Conservation (phyloP, 139 green algal species). For the Nannochloris sp. region DNA sequence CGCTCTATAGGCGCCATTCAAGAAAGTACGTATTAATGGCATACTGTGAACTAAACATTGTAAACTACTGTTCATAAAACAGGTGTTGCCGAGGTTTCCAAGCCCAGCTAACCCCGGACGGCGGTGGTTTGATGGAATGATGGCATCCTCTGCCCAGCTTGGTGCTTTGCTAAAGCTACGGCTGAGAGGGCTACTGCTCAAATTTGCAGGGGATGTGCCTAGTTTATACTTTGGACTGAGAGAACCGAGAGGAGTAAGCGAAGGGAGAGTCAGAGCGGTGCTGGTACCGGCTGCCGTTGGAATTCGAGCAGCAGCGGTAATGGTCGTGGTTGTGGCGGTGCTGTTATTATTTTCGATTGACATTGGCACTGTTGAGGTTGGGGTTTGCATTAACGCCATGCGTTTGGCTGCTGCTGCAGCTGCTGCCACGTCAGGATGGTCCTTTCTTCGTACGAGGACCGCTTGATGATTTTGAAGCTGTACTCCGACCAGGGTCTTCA, state of each 20-base stretch:
- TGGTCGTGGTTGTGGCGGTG: too few species aligned
- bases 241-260: too few species aligned
- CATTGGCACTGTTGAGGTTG: too few species aligned
- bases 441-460: constrained; percentile 13
- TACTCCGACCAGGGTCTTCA: constrained; percentile 7
- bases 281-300: too few species aligned
- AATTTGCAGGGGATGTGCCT: not conserved
- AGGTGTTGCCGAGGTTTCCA: constrained; percentile 87
- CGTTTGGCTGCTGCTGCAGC: not conserved
- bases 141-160: constrained; percentile 22
- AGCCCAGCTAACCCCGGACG: constrained; percentile 57
- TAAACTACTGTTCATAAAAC: constrained; percentile 91
- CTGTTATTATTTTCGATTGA: too few species aligned
- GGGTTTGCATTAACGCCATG: too few species aligned
- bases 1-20: constrained; percentile 45
- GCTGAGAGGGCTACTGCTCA: not conserved
- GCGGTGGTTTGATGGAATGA: constrained; percentile 6
- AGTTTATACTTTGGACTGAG: too few species aligned
- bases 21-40: constrained; percentile 72
- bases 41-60: constrained; percentile 88
- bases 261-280: too few species aligned
- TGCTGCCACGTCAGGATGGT: not conserved
- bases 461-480: constrained; percentile 16
- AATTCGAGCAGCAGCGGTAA: too few species aligned
- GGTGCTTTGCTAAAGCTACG: constrained; percentile 2